Evolutionary conservation across 345 rosid genomes (phyloP).

Genomic region (Physaria fendleri): DNA sequence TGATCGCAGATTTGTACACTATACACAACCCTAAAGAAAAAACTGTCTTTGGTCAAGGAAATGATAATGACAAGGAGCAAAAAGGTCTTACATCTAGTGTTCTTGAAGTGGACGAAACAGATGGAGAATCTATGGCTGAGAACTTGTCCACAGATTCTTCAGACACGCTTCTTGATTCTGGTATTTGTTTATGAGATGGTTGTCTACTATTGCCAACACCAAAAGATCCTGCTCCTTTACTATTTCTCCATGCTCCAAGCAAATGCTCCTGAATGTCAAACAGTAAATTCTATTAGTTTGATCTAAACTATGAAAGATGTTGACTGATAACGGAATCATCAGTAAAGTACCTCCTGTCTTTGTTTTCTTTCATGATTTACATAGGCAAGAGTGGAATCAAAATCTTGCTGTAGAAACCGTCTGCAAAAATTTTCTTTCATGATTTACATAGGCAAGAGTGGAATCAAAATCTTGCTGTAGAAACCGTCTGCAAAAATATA

Average conservation of each 20-base stretch:
- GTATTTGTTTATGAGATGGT: constrained; percentile 54
- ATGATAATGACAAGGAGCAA: background rate
- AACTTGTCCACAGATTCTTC: constrained; percentile 60
- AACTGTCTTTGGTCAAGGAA: background rate
- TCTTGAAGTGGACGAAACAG: constrained; percentile 76
- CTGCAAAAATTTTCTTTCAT: constrained; percentile 62
- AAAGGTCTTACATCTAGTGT: constrained; percentile 53
- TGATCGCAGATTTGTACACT: background rate
- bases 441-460: constrained; percentile 80
- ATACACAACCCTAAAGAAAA: background rate
- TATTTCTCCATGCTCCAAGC: constrained; percentile 58
- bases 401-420: constrained; percentile 89
- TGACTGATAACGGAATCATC: constrained; percentile 6
- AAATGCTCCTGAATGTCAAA: constrained; percentile 50
- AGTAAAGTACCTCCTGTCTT: constrained; percentile 58
- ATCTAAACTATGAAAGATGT: background rate
- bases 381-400: constrained; percentile 84
- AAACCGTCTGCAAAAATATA: constrained; percentile 58
- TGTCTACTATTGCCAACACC: constrained; percentile 71
- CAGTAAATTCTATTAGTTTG: background rate
- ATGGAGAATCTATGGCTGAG: constrained; percentile 56
- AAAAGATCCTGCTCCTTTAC: constrained; percentile 59
- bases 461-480: constrained; percentile 93
- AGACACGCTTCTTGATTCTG: constrained; percentile 51
- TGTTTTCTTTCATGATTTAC: constrained; percentile 89